phyloP scores from a whole-genome alignment of 2,329 filamentous ascomycete species.

The Beauveria australis region DNA sequence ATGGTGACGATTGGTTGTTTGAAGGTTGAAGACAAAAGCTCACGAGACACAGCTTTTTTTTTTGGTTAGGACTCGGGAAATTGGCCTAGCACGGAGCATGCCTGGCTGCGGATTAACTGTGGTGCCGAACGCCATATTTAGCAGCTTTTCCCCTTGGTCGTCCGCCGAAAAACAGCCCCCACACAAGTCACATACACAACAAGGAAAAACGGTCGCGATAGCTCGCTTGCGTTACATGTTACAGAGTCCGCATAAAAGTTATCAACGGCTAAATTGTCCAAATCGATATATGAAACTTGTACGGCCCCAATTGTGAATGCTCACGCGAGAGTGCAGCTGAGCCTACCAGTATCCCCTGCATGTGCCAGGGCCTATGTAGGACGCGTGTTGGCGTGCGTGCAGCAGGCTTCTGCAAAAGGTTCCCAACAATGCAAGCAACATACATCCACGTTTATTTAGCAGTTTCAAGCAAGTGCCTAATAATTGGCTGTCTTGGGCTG shows the following conservation, averaged over 20 bases:
- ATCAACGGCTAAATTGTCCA: neutral
- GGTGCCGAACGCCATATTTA: neutral
- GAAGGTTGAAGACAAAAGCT: neutral
- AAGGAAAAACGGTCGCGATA: no score
- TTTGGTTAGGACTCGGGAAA: neutral
- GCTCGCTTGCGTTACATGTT: no score
- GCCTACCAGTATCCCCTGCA: neutral
- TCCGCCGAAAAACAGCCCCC: no score
- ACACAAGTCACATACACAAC: no score
- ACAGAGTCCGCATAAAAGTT: neutral
- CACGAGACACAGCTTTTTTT: constrained; percentile 1
- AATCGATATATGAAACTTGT: neutral
- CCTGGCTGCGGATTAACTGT: constrained; percentile 4
- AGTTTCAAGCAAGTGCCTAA: neutral
- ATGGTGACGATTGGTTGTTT: neutral
- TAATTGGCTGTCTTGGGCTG: neutral
- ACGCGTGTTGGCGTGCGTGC: neutral
- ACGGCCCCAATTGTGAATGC: neutral
- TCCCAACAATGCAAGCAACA: constrained; percentile 1
- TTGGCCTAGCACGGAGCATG: neutral
- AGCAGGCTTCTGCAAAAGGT: constrained; percentile 4
- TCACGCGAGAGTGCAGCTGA: neutral
- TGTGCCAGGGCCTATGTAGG: neutral
- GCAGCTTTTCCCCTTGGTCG: neutral
- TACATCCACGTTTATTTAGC: neutral